Percentiles rank a stretch among this genome's conserved stretches.
These are phyloP conservation scores for Geotrichum restrictum DNA, from an alignment of 1,139 yeast genomes.

Conservation along the genomic window DNA sequence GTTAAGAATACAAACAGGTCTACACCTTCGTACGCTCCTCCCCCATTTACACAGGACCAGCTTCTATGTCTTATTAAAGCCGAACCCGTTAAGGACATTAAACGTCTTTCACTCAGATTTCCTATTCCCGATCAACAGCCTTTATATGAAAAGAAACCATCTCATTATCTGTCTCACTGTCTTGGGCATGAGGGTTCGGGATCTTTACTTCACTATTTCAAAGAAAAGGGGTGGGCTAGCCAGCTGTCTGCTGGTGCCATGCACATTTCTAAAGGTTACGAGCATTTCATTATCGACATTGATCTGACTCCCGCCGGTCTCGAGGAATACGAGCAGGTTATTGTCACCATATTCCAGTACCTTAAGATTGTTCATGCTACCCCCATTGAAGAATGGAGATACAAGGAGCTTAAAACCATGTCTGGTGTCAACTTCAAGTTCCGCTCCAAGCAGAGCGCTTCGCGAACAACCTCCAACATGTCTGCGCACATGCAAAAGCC, in stretches of 20 bases:
- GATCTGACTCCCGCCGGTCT: conserved; percentile 76
- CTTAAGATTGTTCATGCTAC: conserved; percentile 52
- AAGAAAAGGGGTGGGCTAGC: conserved; percentile 73
- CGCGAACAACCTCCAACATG: conserved; percentile 53
- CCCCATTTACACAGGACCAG: conserved; percentile 46
- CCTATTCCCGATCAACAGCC: conserved; percentile 67
- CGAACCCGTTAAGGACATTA: conserved; percentile 77
- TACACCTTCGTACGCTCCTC: conserved; percentile 48
- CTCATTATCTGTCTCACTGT: conserved; percentile 68
- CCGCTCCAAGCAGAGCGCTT: conserved; percentile 61
- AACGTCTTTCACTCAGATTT: conserved; percentile 63
- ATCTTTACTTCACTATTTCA: conserved; percentile 65
- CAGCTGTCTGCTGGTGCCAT: conserved; percentile 71
- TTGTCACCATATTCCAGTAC: conserved; percentile 64
- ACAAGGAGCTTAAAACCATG: conserved; percentile 48
- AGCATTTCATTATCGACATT: conserved; percentile 61
- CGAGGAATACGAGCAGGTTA: conserved; percentile 55
- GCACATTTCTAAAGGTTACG: conserved; percentile 65
- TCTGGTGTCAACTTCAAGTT: conserved; percentile 56
- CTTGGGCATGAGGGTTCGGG: conserved; percentile 92
- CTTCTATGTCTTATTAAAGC: conserved; percentile 57
- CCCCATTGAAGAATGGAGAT: conserved; percentile 60
- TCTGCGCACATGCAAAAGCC: conserved; percentile 50
- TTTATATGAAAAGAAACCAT: conserved; percentile 66
- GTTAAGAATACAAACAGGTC: conserved; percentile 56